Evolutionary conservation across 2,329 filamentous ascomycete genomes (phyloP), one percentile per base, ranked within the genome.

Genomic region (Penicillium frequentans): DNA sequence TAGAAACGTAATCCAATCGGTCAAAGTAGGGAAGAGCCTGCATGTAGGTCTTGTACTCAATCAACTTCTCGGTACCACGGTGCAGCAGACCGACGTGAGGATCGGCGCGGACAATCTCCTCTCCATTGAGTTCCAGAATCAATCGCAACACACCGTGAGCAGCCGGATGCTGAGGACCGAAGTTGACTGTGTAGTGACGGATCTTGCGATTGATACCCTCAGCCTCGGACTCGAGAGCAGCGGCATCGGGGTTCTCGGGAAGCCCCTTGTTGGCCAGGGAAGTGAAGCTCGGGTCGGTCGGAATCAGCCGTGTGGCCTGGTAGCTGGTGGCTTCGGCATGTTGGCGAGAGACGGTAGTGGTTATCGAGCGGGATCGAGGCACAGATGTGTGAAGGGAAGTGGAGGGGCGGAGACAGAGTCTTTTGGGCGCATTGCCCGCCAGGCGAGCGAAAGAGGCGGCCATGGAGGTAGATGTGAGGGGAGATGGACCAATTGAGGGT

Each of bases 41-140:
- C 72, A 98, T 85, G 75, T 99, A 99, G 68, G 93, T 96, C 85
- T 96, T 97, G 86, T 99, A 99, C 84, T 99, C 95, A 79, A 98
- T 98, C 80, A 99, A 86, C 85, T 99, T 99, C 84, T 99, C 95
- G 62, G 95, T 99, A 67, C 95, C 95, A 70, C 95, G 88, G 79
- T 99, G 95, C 71, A 99, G 85, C 76, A 99, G 82, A 57, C 95
- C 95, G 70, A 99, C 93, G 79, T 99, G 95, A 47, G 95, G 95
- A 78, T 99, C 95, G 64, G 93, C 90, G 74, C 95, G 90, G 70
- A 99, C 83, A 73, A 99, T 98, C 80, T 97, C 91, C 82, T 99
- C 95, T 75, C 95, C 95, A 78, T 91, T 97, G 74, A 99, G 85
- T 78, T 99, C 95, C 69, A 99, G 86, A 82, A 99, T 99, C 79